A percentile compares a stretch with the other conserved stretches of the same genome.
These are phyloP conservation scores for Elsinoe ampelina DNA, from an alignment of 2,329 filamentous ascomycete genomes.

Conservation along the genomic window DNA sequence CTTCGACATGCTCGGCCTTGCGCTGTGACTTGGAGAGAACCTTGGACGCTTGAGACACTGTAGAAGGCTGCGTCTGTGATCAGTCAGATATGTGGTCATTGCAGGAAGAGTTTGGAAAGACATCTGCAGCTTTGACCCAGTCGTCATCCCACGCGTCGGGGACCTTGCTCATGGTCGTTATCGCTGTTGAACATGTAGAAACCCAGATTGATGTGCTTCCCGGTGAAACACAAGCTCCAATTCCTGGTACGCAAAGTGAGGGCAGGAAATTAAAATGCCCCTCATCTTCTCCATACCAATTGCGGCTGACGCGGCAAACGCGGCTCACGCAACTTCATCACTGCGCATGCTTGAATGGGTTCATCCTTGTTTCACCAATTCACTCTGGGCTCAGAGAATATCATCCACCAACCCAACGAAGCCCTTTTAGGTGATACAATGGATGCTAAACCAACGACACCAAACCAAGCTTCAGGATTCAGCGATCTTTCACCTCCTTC, in stretches of 20 bases:
- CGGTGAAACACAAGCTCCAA: not conserved
- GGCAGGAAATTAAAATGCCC: not conserved
- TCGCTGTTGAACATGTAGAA: not conserved
- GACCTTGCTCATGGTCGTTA: slow-evolving; percentile 37
- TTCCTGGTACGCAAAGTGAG: not conserved
- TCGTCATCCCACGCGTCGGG: slow-evolving; percentile 87
- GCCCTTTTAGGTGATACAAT: slow-evolving; percentile 14
- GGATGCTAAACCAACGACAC: slow-evolving; percentile 35
- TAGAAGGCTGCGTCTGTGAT: slow-evolving; percentile 30
- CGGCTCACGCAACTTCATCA: not conserved
- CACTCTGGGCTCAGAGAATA: no score
- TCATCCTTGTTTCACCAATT: no score
- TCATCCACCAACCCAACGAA: no score
- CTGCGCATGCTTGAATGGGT: not conserved
- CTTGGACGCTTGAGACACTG: slow-evolving; percentile 26
- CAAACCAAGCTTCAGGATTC: slow-evolving; percentile 22
- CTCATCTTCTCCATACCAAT: not conserved
- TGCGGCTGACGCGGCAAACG: slow-evolving; percentile 1
- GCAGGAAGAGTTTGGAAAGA: slow-evolving; percentile 24
- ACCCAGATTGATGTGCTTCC: no score
- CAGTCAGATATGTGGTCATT: slow-evolving; percentile 20
- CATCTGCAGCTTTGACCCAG: slow-evolving; percentile 74
- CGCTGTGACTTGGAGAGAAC: slow-evolving; percentile 67
- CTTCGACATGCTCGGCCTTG: slow-evolving; percentile 68
- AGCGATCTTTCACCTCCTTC: slow-evolving; percentile 47